phyloP scores from a whole-genome alignment of 257 asterid genomes.

The Schizonepeta tenuifolia region DNA sequence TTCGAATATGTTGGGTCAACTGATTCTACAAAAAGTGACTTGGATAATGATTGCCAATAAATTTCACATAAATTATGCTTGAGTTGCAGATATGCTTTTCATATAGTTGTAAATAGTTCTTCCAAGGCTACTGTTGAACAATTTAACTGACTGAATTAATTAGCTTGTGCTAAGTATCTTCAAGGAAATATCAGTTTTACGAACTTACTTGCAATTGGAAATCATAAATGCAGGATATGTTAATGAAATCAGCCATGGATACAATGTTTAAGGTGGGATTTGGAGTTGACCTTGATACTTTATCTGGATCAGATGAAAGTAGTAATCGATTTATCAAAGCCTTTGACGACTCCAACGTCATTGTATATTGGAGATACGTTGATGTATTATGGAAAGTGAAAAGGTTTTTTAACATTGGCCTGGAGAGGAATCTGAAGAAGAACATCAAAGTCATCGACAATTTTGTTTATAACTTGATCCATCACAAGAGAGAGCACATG shows the following conservation, averaged over 20 bases:
- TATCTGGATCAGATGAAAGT: slow-evolving; percentile 51
- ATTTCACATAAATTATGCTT: neutral
- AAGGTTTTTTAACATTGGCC: slow-evolving; percentile 51
- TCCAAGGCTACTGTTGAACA: neutral
- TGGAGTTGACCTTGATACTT: slow-evolving; percentile 59
- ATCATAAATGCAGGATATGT: slow-evolving; percentile 41
- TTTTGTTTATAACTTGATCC: slow-evolving; percentile 54
- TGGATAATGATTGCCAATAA: neutral
- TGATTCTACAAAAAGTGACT: neutral
- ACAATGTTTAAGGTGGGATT: slow-evolving; percentile 58
- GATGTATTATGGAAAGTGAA: slow-evolving; percentile 61
- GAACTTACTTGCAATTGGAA: neutral
- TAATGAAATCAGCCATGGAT: slow-evolving; percentile 60
- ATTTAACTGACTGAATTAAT: neutral
- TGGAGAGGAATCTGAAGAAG: slow-evolving; percentile 52
- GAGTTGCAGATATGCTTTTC: neutral
- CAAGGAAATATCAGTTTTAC: neutral
- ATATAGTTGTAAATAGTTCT: neutral
- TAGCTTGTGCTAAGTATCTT: neutral
- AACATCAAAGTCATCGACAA: slow-evolving; percentile 44
- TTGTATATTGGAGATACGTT: slow-evolving; percentile 53
- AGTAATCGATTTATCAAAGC: slow-evolving; percentile 51
- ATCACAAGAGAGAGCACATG: slow-evolving; percentile 50
- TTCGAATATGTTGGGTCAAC: neutral
- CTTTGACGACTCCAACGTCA: slow-evolving; percentile 59